Conservation (phyloP, 257 asterid genomes). For the Lycium ferocissimum region DNA sequence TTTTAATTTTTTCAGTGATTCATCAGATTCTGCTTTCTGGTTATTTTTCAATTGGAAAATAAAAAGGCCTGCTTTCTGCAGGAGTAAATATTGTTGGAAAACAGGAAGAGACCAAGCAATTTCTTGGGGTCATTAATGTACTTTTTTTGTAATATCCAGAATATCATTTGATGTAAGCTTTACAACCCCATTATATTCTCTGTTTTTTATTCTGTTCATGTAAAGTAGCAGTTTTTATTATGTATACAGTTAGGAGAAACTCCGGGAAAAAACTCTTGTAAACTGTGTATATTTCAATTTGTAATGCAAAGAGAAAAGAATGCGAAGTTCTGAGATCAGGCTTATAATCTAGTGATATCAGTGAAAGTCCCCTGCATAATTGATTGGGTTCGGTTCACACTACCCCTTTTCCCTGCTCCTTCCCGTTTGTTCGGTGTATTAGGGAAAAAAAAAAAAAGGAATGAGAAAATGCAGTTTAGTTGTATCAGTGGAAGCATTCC, state of each 20-base stretch:
- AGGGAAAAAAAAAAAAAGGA: too few species aligned
- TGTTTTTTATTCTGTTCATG: background rate
- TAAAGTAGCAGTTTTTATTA: background rate
- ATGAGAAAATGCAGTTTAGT: too few species aligned
- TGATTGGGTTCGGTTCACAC: too few species aligned
- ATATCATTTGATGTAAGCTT: background rate
- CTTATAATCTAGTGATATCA: background rate
- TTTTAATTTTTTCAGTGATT: background rate
- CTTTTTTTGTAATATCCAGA: background rate
- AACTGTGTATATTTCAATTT: slow-evolving; percentile 24
- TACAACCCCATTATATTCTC: background rate
- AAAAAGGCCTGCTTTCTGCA: background rate
- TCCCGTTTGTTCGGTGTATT: too few species aligned
- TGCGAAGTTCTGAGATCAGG: background rate
- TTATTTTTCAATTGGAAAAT: slow-evolving; percentile 5
- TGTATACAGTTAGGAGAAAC: background rate
- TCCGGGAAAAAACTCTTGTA: background rate
- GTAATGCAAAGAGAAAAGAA: background rate
- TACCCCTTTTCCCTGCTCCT: too few species aligned
- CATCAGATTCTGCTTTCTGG: background rate
- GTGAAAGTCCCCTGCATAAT: too few species aligned
- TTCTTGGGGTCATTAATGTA: slow-evolving; percentile 1
- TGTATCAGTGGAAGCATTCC: too few species aligned
- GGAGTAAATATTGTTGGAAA: slow-evolving; percentile 14
- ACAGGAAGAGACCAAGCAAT: background rate